Percentiles rank a stretch among this genome's conserved stretches.
phyloP scores from a whole-genome alignment of 352 stramenopile species.

The Globisporangium mamillatum region DNA sequence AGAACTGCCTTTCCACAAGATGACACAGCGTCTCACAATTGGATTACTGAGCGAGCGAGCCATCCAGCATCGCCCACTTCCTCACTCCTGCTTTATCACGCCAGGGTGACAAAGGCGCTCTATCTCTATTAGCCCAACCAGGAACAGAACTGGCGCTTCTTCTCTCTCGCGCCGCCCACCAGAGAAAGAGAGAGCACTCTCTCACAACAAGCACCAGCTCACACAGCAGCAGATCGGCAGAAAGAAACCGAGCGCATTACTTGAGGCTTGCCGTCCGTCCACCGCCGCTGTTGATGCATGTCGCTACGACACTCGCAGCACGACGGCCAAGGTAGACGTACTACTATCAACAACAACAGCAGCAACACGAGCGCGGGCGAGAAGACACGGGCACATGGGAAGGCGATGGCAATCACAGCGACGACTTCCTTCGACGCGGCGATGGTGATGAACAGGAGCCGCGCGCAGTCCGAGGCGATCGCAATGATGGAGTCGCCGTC shows the following conservation, averaged over 20 bases:
- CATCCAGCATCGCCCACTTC: not conserved
- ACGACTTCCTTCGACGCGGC: not conserved
- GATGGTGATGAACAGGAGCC: not conserved
- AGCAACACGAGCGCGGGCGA: not conserved
- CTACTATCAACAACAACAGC: not conserved
- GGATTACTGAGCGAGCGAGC: not conserved
- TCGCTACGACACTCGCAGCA: slow-evolving; percentile 5
- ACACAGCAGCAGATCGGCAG: not conserved
- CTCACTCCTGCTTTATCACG: not conserved
- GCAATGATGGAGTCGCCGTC: slow-evolving; percentile 18
- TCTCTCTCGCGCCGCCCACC: not conserved
- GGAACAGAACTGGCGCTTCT: not conserved
- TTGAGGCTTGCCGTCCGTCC: not conserved
- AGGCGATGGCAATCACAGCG: not conserved
- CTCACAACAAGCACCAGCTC: not conserved
- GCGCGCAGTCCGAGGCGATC: slow-evolving; percentile 17
- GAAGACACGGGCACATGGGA: not conserved
- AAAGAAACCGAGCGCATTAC: not conserved
- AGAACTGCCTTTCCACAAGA: not conserved
- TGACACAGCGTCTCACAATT: not conserved
- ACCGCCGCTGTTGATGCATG: slow-evolving; percentile 7
- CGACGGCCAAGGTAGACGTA: not conserved
- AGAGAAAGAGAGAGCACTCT: not conserved
- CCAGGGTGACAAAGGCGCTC: not conserved
- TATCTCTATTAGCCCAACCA: not conserved